Evolutionary conservation across 441 rosid species (phyloP).

Genomic region (Metrosideros polymorpha): DNA sequence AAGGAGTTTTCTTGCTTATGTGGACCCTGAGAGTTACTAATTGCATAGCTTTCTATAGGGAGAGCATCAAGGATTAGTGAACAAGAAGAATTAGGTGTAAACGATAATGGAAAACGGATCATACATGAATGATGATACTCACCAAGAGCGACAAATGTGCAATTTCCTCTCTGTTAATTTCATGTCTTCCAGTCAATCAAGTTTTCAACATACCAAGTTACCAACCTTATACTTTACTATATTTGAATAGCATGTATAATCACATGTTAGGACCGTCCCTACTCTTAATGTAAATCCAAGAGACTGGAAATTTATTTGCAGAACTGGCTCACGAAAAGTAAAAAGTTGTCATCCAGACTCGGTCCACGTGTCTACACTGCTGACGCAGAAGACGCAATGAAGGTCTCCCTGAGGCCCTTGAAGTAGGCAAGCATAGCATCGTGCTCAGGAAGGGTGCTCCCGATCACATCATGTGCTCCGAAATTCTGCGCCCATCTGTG

Average conservation of each 20-base stretch:
- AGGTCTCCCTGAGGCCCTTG: slow-evolving; percentile 11
- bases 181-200: neutral
- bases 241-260: neutral
- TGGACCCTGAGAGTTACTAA: neutral
- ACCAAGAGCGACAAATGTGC: neutral
- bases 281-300: neutral
- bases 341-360: neutral
- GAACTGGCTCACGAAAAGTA: neutral
- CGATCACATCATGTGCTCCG: slow-evolving; percentile 20
- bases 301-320: neutral
- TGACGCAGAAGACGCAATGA: slow-evolving; percentile 12
- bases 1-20: neutral
- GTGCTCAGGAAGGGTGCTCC: slow-evolving; percentile 21
- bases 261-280: neutral
- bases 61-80: neutral
- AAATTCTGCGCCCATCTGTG: slow-evolving; percentile 29
- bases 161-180: neutral
- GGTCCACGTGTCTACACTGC: neutral
- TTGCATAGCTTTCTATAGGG: neutral
- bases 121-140: neutral
- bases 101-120: neutral
- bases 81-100: neutral
- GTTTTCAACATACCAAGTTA: neutral
- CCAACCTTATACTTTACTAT: neutral
- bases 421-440: slow-evolving; percentile 12